Conservation (phyloP, 495 filamentous ascomycete genomes). For the Niebla homalea region DNA sequence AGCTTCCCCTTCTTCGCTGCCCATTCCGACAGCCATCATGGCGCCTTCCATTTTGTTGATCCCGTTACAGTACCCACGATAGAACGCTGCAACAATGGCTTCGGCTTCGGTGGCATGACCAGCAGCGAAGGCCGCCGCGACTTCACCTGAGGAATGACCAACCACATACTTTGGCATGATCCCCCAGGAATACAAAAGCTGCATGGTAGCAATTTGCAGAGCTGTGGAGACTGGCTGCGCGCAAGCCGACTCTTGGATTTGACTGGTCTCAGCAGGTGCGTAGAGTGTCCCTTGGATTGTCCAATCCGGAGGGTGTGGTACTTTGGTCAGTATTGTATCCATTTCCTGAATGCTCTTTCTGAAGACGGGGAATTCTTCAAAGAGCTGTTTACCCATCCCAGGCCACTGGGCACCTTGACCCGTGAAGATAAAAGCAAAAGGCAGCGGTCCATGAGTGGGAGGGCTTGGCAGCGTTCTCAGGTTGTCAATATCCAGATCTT, state of each 20-base stretch:
- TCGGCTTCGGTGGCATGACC: conserved; percentile 9
- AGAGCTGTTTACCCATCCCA: conserved; percentile 11
- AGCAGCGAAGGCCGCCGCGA: conserved; percentile 24
- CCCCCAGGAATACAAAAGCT: conserved; percentile 12
- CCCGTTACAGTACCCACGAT: conserved; percentile 13
- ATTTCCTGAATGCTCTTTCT: background rate
- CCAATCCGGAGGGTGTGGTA: conserved; percentile 5
- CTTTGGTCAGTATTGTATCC: conserved; percentile 6
- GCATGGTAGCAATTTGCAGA: conserved; percentile 20
- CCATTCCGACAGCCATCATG: conserved; percentile 14
- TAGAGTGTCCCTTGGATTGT: background rate
- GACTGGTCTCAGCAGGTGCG: background rate
- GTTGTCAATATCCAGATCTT: background rate
- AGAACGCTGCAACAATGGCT: conserved; percentile 22
- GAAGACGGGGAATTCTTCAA: background rate
- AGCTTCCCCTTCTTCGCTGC: conserved; percentile 1
- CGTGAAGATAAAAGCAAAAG: conserved; percentile 28
- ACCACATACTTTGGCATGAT: conserved; percentile 10
- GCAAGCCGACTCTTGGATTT: conserved; percentile 2
- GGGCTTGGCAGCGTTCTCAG: conserved; percentile 1
- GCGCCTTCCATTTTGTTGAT: background rate
- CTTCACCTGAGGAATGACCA: conserved; percentile 28
- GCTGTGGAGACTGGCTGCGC: conserved; percentile 21
- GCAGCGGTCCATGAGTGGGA: conserved; percentile 6
- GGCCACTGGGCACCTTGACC: conserved; percentile 35